Percentiles rank a stretch among this genome's conserved stretches.
Conservation (phyloP, 495 filamentous ascomycete genomes). For the Neurospora sp. region DNA sequence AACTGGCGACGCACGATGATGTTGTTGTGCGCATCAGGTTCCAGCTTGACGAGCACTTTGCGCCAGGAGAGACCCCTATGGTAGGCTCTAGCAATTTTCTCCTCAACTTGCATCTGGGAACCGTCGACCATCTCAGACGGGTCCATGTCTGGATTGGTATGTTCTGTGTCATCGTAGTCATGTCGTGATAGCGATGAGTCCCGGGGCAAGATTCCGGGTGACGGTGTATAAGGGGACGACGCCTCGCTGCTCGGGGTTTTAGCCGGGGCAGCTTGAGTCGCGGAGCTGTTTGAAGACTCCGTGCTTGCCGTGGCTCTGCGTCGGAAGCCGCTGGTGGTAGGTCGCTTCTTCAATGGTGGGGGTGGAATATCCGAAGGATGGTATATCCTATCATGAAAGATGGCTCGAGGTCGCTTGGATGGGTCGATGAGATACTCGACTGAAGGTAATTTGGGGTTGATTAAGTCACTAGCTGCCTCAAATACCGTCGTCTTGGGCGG, state of each 20-base stretch:
- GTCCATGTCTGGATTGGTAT: slow-evolving; percentile 28
- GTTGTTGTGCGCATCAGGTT: slow-evolving; percentile 98
- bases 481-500: slow-evolving; percentile 92
- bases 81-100: slow-evolving; percentile 94
- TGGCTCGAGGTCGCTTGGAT: slow-evolving; percentile 72
- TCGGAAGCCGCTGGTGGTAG: slow-evolving; percentile 26
- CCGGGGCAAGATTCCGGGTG: slow-evolving; percentile 12
- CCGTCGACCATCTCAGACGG: slow-evolving; percentile 40
- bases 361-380: slow-evolving; percentile 85
- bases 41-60: slow-evolving; percentile 88
- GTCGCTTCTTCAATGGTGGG: slow-evolving; percentile 55
- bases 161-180: slow-evolving; percentile 27
- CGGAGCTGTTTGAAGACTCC: neutral
- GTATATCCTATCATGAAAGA: slow-evolving; percentile 95
- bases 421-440: slow-evolving; percentile 74
- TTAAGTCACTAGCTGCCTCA: slow-evolving; percentile 82
- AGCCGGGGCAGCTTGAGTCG: neutral
- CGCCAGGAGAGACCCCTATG: slow-evolving; percentile 85
- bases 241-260: slow-evolving; percentile 5
- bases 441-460: slow-evolving; percentile 81
- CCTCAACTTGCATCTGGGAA: slow-evolving; percentile 75
- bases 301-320: slow-evolving; percentile 12
- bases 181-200: slow-evolving; percentile 22
- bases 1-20: slow-evolving; percentile 94
- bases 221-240: slow-evolving; percentile 6